Percentiles rank a stretch among this genome's conserved stretches.
Evolutionary conservation across 2,329 filamentous ascomycete genomes (phyloP).

Genomic region (Phoma sp.): DNA sequence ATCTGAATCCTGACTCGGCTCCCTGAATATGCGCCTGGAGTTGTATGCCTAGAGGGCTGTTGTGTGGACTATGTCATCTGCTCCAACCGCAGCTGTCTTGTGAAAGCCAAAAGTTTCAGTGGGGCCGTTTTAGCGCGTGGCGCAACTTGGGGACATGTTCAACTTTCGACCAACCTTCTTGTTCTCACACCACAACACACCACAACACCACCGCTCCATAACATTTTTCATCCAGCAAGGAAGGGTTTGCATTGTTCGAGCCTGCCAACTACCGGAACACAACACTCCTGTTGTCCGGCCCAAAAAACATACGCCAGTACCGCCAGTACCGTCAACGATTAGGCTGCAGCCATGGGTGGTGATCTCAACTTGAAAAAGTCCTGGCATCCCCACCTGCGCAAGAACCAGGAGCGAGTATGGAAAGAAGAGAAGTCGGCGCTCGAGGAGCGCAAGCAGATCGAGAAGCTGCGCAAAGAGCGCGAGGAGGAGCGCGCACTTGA

Average conservation of each 20-base stretch:
- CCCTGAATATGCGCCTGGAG: background rate
- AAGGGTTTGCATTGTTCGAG: background rate
- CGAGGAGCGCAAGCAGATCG: slow-evolving; percentile 91
- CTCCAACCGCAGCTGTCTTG: background rate
- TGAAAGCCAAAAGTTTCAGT: slow-evolving; percentile 30
- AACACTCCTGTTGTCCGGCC: no score
- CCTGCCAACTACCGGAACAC: background rate
- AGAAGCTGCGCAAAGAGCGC: slow-evolving; percentile 89
- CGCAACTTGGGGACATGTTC: slow-evolving; percentile 2
- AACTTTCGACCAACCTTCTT: slow-evolving; percentile 10
- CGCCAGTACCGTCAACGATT: slow-evolving; percentile 5
- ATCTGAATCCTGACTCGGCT: background rate
- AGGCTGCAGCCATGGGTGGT: slow-evolving; percentile 75
- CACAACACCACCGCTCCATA: background rate
- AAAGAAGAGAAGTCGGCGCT: slow-evolving; percentile 91
- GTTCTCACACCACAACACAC: background rate
- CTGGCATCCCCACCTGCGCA: slow-evolving; percentile 87
- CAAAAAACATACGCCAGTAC: no score
- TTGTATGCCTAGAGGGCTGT: background rate
- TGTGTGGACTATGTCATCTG: background rate
- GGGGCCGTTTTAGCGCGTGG: slow-evolving; percentile 24
- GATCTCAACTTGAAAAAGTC: slow-evolving; percentile 92
- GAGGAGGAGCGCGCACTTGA: slow-evolving; percentile 92
- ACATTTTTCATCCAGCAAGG: no score
- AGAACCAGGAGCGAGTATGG: slow-evolving; percentile 90